phyloP scores from a whole-genome alignment of 352 stramenopile genomes.

The Pythium rishiriense region DNA sequence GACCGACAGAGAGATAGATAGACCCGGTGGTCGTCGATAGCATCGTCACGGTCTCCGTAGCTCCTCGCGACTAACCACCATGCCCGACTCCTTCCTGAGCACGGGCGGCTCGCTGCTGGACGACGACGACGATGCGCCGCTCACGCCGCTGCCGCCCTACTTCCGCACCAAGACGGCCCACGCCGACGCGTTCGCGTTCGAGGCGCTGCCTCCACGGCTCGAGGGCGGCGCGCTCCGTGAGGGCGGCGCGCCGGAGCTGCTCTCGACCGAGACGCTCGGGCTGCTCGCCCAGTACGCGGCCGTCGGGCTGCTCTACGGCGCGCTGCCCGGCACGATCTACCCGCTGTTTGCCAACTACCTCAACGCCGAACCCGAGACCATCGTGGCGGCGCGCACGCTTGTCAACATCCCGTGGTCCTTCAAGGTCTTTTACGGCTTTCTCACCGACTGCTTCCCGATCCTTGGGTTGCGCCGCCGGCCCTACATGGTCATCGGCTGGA shows the following conservation, averaged over 20 bases:
- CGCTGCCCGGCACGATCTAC: conserved; percentile 30
- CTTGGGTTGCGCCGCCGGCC: conserved; percentile 28
- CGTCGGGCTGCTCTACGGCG: conserved; percentile 32
- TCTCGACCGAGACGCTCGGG: conserved; percentile 27
- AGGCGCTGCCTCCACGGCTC: not conserved
- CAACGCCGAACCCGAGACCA: conserved; percentile 28
- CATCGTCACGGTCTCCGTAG: no score
- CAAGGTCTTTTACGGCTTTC: conserved; percentile 40
- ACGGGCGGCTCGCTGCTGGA: conserved; percentile 7
- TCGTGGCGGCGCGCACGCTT: conserved; percentile 28
- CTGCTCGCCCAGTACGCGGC: conserved; percentile 37
- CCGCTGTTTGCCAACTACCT: conserved; percentile 37
- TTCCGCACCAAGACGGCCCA: not conserved
- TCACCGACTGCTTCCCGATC: conserved; percentile 36
- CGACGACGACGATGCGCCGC: conserved; percentile 3
- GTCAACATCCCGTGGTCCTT: conserved; percentile 40
- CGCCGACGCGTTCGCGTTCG: not conserved
- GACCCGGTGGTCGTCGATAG: not conserved
- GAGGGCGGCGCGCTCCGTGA: conserved; percentile 31
- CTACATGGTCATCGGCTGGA: conserved; percentile 39
- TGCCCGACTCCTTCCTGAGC: conserved; percentile 6
- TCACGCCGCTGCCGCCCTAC: conserved; percentile 6
- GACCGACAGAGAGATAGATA: no score
- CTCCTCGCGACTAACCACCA: not conserved
- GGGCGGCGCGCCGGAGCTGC: conserved; percentile 26